A percentile compares a stretch with the other conserved stretches of the same genome.
phyloP scores from a whole-genome alignment of 345 rosid genomes.

The Camelina laxa region DNA sequence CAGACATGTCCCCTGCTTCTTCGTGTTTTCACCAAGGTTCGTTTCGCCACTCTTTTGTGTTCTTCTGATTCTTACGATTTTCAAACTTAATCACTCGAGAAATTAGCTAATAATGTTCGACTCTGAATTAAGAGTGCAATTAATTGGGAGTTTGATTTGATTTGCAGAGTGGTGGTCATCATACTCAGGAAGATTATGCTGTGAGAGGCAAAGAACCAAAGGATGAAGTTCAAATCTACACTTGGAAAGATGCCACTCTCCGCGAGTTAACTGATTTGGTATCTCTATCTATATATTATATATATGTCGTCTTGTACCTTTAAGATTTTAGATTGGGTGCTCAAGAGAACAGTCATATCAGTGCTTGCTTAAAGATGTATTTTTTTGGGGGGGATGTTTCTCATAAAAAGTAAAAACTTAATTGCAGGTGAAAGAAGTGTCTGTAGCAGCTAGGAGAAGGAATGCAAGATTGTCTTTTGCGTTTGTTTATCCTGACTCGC shows the following conservation, averaged over 20 bases:
- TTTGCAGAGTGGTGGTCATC: conserved; percentile 81
- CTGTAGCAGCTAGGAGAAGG: conserved; percentile 88
- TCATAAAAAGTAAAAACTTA: conserved; percentile 1
- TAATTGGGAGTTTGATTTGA: conserved; percentile 15
- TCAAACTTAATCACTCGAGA: conserved; percentile 2
- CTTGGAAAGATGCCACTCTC: conserved; percentile 96
- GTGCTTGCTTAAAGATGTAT: not conserved
- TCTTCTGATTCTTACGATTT: not conserved
- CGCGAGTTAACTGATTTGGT: conserved; percentile 92
- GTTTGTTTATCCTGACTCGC: conserved; percentile 83
- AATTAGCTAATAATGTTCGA: not conserved
- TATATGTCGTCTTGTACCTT: not conserved
- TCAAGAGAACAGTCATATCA: not conserved
- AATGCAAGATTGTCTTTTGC: conserved; percentile 92
- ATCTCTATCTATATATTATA: conserved; percentile 21
- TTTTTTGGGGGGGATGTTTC: not conserved
- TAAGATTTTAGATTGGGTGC: not conserved
- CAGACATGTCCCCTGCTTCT: conserved; percentile 97
- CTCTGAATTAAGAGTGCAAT: not conserved
- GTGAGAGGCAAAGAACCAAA: conserved; percentile 96
- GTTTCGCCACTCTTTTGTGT: conserved; percentile 8
- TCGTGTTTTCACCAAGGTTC: conserved; percentile 95
- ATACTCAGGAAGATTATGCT: conserved; percentile 83
- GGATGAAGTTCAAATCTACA: conserved; percentile 95
- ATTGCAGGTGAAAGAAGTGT: conserved; percentile 84